Evolutionary conservation across 768 basidiomycete genomes (phyloP).

Genomic region (Ramaria sp.): DNA sequence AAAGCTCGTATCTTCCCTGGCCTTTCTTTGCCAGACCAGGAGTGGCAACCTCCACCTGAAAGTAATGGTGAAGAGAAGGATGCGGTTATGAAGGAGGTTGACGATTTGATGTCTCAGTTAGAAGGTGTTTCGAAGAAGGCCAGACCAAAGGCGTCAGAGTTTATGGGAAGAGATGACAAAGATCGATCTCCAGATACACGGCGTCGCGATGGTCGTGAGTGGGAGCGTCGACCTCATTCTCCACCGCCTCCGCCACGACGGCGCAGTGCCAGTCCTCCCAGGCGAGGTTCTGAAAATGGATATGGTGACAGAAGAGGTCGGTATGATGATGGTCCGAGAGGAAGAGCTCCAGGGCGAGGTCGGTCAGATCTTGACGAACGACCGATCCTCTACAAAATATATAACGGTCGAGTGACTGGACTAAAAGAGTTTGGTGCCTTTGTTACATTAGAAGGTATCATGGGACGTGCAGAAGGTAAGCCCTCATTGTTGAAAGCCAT

Average conservation of each 20-base stretch:
- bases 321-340: conserved; percentile 23
- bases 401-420: conserved; percentile 73
- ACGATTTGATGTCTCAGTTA: conserved; percentile 75
- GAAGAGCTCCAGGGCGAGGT: conserved; percentile 16
- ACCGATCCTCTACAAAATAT: conserved; percentile 91
- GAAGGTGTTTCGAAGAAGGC: conserved; percentile 59
- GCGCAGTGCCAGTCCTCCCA: conserved; percentile 47
- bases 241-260: conserved; percentile 34
- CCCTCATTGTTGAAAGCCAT: conserved; percentile 5
- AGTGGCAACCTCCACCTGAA: conserved; percentile 37
- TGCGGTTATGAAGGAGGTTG: conserved; percentile 77
- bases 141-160: conserved; percentile 26
- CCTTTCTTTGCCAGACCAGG: conserved; percentile 69
- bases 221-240: conserved; percentile 24
- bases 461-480: conserved; percentile 82
- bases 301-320: conserved; percentile 26
- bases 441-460: conserved; percentile 77
- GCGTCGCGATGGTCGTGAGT: conserved; percentile 32
- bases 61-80: conserved; percentile 44
- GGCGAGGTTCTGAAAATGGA: conserved; percentile 32
- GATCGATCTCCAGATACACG: conserved; percentile 49
- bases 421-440: conserved; percentile 97
- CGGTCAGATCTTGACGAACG: conserved; percentile 50
- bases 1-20: conserved; percentile 85
- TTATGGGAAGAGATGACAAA: conserved; percentile 22